phyloP scores from a whole-genome alignment of 2,329 filamentous ascomycete species.

The Coniella vitis region DNA sequence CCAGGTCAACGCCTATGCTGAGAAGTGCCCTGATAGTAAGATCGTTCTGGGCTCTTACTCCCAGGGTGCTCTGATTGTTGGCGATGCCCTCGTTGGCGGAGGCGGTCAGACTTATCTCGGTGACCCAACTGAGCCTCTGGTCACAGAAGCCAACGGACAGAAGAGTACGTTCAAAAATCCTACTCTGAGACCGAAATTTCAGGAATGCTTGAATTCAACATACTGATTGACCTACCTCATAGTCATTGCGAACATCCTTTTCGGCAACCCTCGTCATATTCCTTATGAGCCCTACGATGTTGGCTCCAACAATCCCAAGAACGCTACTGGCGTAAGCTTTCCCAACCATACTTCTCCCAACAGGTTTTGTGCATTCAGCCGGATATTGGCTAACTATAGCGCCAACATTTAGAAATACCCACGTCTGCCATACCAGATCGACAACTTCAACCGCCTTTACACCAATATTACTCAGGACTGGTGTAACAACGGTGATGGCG shows the following conservation, averaged over 20 bases:
- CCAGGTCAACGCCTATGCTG: constrained; percentile 3
- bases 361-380: background rate
- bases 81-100: background rate
- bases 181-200: no score
- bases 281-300: constrained; percentile 1
- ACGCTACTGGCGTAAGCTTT: constrained; percentile 1
- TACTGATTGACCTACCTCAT: no score
- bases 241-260: constrained; percentile 1
- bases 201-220: background rate
- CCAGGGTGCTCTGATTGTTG: background rate
- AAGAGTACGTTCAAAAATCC: background rate
- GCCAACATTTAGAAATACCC: background rate
- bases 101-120: constrained; percentile 1
- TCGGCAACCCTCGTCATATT: constrained; percentile 3
- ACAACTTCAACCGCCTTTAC: background rate
- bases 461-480: background rate
- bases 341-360: no score
- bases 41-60: background rate
- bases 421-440: background rate
- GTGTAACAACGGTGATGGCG: constrained; percentile 3
- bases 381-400: background rate
- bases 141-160: background rate
- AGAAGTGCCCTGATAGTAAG: background rate
- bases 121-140: background rate
- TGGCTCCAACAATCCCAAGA: background rate